Percentiles rank a stretch among this genome's conserved stretches.
Conservation (phyloP, 306 rosid species). For the Oxytropis ochrocephala region DNA sequence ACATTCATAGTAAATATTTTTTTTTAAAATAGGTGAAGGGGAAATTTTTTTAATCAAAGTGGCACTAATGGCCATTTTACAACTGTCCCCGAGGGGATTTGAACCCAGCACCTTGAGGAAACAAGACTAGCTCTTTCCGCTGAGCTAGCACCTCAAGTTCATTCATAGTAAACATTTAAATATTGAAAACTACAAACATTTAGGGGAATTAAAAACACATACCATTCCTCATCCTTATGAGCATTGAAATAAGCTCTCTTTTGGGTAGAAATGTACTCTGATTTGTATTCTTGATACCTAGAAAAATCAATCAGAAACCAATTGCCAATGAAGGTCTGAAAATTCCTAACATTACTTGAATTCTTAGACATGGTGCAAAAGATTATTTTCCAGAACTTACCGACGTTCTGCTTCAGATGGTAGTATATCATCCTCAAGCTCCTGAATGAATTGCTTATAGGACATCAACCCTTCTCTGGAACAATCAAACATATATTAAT, state of each 20-base stretch:
- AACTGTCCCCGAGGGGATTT: no score
- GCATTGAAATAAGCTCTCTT: slow-evolving; percentile 79
- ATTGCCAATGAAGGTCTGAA: neutral
- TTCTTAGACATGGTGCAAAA: neutral
- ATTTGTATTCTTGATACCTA: slow-evolving; percentile 94
- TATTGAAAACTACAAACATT: slow-evolving; percentile 11
- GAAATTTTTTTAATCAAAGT: no score
- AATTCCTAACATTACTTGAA: neutral
- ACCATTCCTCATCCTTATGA: slow-evolving; percentile 97
- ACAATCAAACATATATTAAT: slow-evolving; percentile 20
- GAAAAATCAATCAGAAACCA: slow-evolving; percentile 6
- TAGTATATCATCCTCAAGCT: slow-evolving; percentile 94
- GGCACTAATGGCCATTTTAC: no score
- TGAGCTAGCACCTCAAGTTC: no score
- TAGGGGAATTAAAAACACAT: neutral
- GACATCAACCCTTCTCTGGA: slow-evolving; percentile 97
- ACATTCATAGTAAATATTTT: slow-evolving; percentile 6
- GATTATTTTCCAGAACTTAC: slow-evolving; percentile 34
- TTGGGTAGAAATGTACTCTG: slow-evolving; percentile 92
- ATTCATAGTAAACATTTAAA: slow-evolving; percentile 2
- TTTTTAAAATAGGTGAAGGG: no score
- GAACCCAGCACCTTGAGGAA: no score
- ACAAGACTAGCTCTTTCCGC: no score
- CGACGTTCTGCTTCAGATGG: slow-evolving; percentile 98
- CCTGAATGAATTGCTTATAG: slow-evolving; percentile 96